Base-by-base conservation (phyloP, 805 yeast species). In the Candida ipomoeae region DNA sequence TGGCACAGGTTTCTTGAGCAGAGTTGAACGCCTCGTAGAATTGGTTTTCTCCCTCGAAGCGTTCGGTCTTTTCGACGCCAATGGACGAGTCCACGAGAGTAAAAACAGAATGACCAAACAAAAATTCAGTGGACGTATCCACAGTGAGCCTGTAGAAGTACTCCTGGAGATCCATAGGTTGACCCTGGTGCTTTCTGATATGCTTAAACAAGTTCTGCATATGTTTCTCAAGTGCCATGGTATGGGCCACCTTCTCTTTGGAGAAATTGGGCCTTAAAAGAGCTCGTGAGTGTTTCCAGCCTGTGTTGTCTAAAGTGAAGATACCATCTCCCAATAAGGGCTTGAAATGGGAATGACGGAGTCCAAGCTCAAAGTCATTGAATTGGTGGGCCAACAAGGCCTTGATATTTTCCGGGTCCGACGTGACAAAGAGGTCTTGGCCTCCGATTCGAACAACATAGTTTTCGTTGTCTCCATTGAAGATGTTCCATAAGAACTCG, bases 261-360 rank as follows among this genome's bases (percentile, higher is more conserved):
- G 71, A 62, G 53, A 70, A 71, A 47, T 68, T 71, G 4, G 75
- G 75, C 50, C 74, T 61, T 49, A 70, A 63, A 59, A 70, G 58
- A 7, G 70, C 65, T 47, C 75, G 56, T 26, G 68, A 62, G 40
- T 68, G 66, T 53, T 70, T 70, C 75, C 74, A 70, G n/a, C 73
- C 72, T 20, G 55, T 60, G 21, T 68, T 67, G 51, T 69, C 74
- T 32, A 69, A 60, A 15, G 74, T 69, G 55, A 70, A 70, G 26
- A 70, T 65, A 3, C 74, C 73, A 49, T 69, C 70, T 4, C 74
- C 75, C 36, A 70, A 59, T 3, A 69, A 56, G 26, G 71, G 71
- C 26, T 56, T 50, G 53, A 68, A 66, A 45, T 61, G 67, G 3
- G 60, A 57, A 53, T 65, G 70, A 54, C 74, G 65, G 1, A 60